Percentiles rank a stretch among this genome's conserved stretches.
Conservation (phyloP, 345 rosid species). For the Corymbia maculata region DNA sequence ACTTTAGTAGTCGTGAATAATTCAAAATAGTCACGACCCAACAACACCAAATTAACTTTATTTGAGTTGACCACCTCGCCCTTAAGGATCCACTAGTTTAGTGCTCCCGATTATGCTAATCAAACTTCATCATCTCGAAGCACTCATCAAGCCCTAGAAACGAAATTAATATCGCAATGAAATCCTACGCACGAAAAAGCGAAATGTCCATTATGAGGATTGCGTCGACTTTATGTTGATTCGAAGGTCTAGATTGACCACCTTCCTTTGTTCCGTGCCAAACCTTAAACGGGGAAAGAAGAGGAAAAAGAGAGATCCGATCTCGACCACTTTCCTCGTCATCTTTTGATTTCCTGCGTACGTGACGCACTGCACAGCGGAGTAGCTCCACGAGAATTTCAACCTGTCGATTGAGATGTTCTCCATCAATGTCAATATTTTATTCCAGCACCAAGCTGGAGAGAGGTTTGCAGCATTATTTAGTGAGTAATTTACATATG, state of each 20-base stretch:
- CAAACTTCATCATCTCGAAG: background rate
- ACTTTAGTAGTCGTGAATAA: background rate
- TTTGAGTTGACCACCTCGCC: background rate
- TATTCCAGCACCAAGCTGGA: background rate
- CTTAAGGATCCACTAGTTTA: background rate
- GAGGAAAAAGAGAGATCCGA: background rate
- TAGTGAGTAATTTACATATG: background rate
- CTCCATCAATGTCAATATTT: background rate
- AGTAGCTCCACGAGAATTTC: background rate
- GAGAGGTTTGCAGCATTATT: background rate
- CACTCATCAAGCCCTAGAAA: background rate
- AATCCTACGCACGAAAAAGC: background rate
- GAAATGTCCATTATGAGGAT: background rate
- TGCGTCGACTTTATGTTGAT: background rate
- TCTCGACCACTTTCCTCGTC: background rate
- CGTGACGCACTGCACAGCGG: background rate
- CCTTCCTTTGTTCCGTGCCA: background rate
- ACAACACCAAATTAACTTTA: background rate
- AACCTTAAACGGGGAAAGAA: background rate
- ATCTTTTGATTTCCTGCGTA: background rate
- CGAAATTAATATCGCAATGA: background rate
- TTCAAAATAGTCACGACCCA: background rate
- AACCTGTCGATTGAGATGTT: background rate
- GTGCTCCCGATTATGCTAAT: background rate
- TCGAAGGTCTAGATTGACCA: background rate